Percentiles rank a stretch among this genome's conserved stretches.
These are phyloP conservation scores for Thelephora aurantiotincta DNA, from an alignment of 768 basidiomycete genomes.

Conservation along the genomic window DNA sequence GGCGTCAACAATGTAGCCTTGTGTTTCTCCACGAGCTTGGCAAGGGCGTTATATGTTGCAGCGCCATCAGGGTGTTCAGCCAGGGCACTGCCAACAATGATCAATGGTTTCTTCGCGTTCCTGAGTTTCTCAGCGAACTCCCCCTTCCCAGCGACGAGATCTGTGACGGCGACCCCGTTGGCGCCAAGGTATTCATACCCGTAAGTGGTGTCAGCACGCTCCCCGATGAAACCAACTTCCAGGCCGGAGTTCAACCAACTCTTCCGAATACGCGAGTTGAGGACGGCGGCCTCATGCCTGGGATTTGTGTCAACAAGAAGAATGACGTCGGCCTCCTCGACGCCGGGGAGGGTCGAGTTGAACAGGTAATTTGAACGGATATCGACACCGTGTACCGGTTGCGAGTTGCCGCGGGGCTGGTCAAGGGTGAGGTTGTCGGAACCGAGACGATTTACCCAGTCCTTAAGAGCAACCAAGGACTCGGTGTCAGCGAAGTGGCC, in stretches of 20 bases:
- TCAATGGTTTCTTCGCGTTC: slow-evolving; percentile 78
- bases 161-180: slow-evolving; percentile 57
- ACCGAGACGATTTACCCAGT: slow-evolving; percentile 82
- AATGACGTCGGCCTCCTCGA: slow-evolving; percentile 86
- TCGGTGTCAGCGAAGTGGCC: slow-evolving; percentile 92
- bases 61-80: slow-evolving; percentile 76
- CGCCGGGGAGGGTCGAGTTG: slow-evolving; percentile 81
- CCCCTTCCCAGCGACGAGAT: slow-evolving; percentile 67
- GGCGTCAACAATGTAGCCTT: slow-evolving; percentile 63
- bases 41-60: slow-evolving; percentile 60
- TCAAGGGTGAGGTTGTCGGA: slow-evolving; percentile 90
- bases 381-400: slow-evolving; percentile 74
- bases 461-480: slow-evolving; percentile 85
- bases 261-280: slow-evolving; percentile 95
- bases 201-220: slow-evolving; percentile 83
- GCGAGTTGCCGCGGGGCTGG: slow-evolving; percentile 45
- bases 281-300: slow-evolving; percentile 89
- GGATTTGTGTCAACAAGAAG: slow-evolving; percentile 95
- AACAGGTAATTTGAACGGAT: slow-evolving; percentile 94
- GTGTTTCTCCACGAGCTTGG: slow-evolving; percentile 71
- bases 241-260: slow-evolving; percentile 81
- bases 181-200: slow-evolving; percentile 85
- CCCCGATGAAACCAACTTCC: slow-evolving; percentile 83
- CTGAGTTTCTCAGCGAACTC: slow-evolving; percentile 79
- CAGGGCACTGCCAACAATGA: slow-evolving; percentile 84